A percentile compares a stretch with the other conserved stretches of the same genome.
These are phyloP conservation scores for Mitragyna speciosa DNA, from an alignment of 257 asterid genomes.

Conservation along the genomic window DNA sequence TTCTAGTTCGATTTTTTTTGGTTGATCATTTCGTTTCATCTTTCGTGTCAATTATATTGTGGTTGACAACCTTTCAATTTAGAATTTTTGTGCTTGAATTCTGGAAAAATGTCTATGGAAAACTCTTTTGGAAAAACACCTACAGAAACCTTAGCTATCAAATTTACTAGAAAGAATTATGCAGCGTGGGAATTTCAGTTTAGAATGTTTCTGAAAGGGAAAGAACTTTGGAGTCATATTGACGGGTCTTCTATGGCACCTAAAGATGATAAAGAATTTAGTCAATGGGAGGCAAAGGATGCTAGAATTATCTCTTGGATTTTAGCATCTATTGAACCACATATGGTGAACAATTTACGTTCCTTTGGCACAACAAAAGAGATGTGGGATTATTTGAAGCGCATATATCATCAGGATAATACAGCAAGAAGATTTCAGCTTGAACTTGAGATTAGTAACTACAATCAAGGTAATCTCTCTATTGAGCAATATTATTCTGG, in stretches of 20 bases:
- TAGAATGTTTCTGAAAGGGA: slow-evolving; percentile 13
- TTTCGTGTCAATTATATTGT: no score
- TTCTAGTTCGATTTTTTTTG: no score
- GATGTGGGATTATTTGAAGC: background rate
- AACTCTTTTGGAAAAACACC: no score
- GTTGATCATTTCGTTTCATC: no score
- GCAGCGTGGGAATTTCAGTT: slow-evolving; percentile 1
- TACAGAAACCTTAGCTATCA: background rate
- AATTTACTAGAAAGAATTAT: slow-evolving; percentile 3
- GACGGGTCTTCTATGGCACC: background rate
- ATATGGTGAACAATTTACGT: background rate
- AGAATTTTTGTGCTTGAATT: no score
- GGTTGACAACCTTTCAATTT: no score
- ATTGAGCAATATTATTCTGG: slow-evolving; percentile 8
- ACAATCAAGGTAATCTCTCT: background rate
- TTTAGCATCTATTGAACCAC: background rate
- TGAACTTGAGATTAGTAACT: background rate
- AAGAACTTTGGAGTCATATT: slow-evolving; percentile 6
- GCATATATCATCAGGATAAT: slow-evolving; percentile 4
- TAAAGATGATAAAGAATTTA: background rate
- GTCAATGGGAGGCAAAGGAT: slow-evolving; percentile 8
- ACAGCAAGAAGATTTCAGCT: background rate
- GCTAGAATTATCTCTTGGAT: slow-evolving; percentile 5
- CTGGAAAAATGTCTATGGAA: no score
- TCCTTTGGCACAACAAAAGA: background rate